Evolutionary conservation across 495 filamentous ascomycete species (phyloP), one percentile per base, ranked within the genome.

Genomic region (Podospora pseudocomata): DNA sequence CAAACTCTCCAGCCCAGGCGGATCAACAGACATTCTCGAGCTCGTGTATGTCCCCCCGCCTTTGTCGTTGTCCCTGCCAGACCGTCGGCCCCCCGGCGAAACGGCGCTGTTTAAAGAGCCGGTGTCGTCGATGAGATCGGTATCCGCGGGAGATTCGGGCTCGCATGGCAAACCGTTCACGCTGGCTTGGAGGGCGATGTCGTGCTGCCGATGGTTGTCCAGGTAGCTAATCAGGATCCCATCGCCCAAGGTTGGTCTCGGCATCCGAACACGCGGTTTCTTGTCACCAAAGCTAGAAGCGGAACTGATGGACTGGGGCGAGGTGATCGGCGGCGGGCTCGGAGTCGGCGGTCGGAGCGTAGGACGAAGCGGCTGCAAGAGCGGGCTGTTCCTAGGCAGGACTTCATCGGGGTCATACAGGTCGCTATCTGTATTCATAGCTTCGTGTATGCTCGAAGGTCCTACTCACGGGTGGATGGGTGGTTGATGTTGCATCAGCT

Each of bases 191-290:
- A 74, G 68, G 67, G 82, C 80, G 69, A 86, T 79, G 54, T 86
- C 80, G 18, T 73, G 75, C 44, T 75, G 76, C 68, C 82, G 82
- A 67, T 84, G 80, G 67, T 78, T 80, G 73, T 78, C 84, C 63
- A 88, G 82, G 68, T 81, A 78, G 30, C 75, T 73, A 49, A 88
- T 78, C 69, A 88, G 74, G 62, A 87, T 81, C 57, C 78, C 84
- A 84, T 88, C 84, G 72, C 84, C 86, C 68, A 79, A 81, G 67
- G 73, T 79, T 63, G 78, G 75, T 70, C 73, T 74, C 68, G 76
- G 67, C 66, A 70, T 74, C 61, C 80, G 80, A 76, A 75, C 71
- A 76, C 78, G 79, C 78, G 81, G 78, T 75, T 73, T 78, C 70
- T 75, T 79, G 64, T 68, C 66, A 65, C 76, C 76, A 65, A 72